phyloP scores from a whole-genome alignment of 2,329 filamentous ascomycete genomes.

The Ceratocystis diversiconidia region DNA sequence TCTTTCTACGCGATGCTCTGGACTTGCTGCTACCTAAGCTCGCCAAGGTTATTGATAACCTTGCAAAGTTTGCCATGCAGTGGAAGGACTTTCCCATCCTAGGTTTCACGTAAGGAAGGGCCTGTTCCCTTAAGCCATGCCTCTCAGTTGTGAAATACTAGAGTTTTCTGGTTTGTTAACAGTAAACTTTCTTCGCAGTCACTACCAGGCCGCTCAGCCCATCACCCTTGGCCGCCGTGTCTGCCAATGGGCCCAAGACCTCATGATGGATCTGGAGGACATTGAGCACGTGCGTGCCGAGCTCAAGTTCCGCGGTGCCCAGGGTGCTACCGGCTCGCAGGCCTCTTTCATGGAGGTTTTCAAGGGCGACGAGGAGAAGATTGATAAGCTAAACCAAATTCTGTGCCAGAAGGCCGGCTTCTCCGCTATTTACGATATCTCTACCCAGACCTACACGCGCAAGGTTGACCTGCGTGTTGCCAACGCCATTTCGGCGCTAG shows the following conservation, averaged over 20 bases:
- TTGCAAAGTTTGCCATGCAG: conserved; percentile 56
- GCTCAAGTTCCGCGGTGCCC: conserved; percentile 61
- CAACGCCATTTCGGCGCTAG: conserved; percentile 67
- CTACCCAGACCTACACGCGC: conserved; percentile 50
- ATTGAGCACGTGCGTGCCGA: conserved; percentile 55
- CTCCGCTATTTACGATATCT: conserved; percentile 37
- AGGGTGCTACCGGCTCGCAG: conserved; percentile 53
- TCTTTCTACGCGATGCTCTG: conserved; percentile 49
- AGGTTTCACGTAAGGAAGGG: conserved; percentile 17
- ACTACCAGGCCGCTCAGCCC: conserved; percentile 48
- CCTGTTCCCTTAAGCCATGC: background rate
- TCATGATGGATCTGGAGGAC: conserved; percentile 48
- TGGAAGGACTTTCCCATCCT: conserved; percentile 40
- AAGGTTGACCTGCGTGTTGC: conserved; percentile 68
- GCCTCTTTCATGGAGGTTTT: conserved; percentile 37
- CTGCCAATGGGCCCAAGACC: conserved; percentile 55
- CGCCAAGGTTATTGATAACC: conserved; percentile 62
- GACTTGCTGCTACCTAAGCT: conserved; percentile 66
- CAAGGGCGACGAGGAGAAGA: conserved; percentile 34
- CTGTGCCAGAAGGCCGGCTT: conserved; percentile 44
- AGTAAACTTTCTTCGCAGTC: conserved; percentile 38
- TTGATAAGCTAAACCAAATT: conserved; percentile 40
- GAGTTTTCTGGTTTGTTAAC: background rate
- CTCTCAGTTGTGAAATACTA: background rate
- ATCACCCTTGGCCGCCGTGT: conserved; percentile 48